Conservation (phyloP, 2,329 filamentous ascomycete genomes). For the Phaeosphaeriaceae sp. region DNA sequence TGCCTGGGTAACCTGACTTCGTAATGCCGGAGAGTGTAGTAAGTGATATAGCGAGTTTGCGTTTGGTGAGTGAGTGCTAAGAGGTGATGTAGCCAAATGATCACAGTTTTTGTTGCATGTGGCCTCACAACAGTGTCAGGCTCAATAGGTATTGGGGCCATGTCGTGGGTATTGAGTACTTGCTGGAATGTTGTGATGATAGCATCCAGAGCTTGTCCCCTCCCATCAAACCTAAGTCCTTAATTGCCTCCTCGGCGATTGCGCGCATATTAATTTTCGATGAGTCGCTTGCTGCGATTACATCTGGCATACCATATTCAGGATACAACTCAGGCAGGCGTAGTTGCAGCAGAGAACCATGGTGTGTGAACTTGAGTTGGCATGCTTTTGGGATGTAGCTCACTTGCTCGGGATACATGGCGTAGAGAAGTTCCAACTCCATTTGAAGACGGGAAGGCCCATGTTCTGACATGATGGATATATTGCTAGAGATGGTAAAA, state of each 20-base stretch:
- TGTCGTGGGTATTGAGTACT: slow-evolving; percentile 6
- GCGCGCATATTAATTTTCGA: slow-evolving; percentile 48
- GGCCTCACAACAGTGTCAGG: not conserved
- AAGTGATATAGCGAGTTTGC: slow-evolving; percentile 50
- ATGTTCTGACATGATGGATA: slow-evolving; percentile 12
- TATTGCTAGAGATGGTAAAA: not conserved
- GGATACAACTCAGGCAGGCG: slow-evolving; percentile 51
- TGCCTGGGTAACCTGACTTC: slow-evolving; percentile 56
- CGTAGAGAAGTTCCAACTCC: slow-evolving; percentile 52
- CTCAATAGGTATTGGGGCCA: not conserved
- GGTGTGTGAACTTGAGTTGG: slow-evolving; percentile 47
- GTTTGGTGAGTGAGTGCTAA: slow-evolving; percentile 55
- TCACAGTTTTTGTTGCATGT: slow-evolving; percentile 42
- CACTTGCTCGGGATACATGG: slow-evolving; percentile 54
- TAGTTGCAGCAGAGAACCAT: slow-evolving; percentile 39
- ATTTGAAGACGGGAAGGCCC: slow-evolving; percentile 33
- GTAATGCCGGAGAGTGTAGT: slow-evolving; percentile 52
- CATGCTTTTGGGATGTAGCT: slow-evolving; percentile 39
- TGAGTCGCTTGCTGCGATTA: slow-evolving; percentile 46
- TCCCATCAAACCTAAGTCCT: slow-evolving; percentile 31
- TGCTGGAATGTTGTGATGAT: slow-evolving; percentile 50
- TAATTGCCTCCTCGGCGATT: slow-evolving; percentile 36
- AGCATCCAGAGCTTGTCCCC: slow-evolving; percentile 53
- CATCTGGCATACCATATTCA: slow-evolving; percentile 42
- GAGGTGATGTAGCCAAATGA: slow-evolving; percentile 56